phyloP scores from a whole-genome alignment of 768 basidiomycete genomes.

The Suillus subluteus region DNA sequence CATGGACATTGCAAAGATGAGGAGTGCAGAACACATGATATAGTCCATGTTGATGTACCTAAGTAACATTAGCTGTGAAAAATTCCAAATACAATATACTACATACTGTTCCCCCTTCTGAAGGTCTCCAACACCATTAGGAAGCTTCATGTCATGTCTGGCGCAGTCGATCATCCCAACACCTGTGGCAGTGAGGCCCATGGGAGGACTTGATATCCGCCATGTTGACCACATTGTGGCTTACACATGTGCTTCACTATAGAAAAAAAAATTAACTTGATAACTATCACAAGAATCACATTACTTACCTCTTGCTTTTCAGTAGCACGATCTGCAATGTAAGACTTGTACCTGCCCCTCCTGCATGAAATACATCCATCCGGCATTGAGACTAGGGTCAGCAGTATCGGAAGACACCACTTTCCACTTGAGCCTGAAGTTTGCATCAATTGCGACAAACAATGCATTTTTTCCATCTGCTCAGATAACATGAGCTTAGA shows the following conservation, averaged over 20 bases:
- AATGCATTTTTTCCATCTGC: constrained; percentile 31
- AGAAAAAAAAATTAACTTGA: neutral
- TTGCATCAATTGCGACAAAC: constrained; percentile 35
- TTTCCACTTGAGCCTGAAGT: constrained; percentile 34
- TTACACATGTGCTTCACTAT: constrained; percentile 26
- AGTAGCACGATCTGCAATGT: constrained; percentile 20
- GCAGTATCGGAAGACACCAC: constrained; percentile 26
- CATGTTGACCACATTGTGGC: neutral
- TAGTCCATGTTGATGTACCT: constrained; percentile 21
- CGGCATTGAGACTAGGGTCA: constrained; percentile 34
- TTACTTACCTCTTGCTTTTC: constrained; percentile 6
- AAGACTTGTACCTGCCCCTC: constrained; percentile 20
- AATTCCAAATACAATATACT: neutral
- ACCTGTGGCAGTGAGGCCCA: neutral
- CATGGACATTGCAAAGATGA: neutral
- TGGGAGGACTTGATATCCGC: constrained; percentile 3
- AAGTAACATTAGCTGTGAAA: too few species aligned
- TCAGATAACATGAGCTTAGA: neutral
- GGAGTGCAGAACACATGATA: constrained; percentile 4
- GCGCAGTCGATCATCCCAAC: constrained; percentile 11
- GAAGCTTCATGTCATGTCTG: constrained; percentile 2
- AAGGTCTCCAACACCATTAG: neutral
- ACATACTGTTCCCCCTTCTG: neutral
- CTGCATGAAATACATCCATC: constrained; percentile 31
- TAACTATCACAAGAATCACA: too few species aligned